Conservation (phyloP, 352 stramenopile species). For the Phytopythium vexans region DNA sequence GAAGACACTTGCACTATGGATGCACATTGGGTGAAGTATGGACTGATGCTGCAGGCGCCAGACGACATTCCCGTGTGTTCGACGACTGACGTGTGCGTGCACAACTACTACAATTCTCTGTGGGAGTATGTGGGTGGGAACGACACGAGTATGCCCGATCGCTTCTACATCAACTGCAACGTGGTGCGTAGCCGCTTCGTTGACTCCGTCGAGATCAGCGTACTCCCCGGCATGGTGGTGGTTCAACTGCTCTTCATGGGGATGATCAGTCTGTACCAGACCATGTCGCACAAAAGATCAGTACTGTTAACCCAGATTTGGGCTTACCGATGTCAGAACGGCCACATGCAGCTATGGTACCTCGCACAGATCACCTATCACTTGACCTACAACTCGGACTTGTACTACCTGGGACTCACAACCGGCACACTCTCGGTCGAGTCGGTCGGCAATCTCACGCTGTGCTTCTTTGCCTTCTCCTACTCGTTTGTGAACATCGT, state of each 20-base stretch:
- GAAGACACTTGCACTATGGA: conserved; percentile 3
- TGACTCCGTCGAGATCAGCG: conserved; percentile 11
- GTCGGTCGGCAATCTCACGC: conserved; percentile 12
- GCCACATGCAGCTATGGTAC: conserved; percentile 21
- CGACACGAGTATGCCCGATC: not conserved
- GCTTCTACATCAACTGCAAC: conserved; percentile 16
- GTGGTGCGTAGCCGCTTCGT: conserved; percentile 14
- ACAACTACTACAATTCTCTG: conserved; percentile 28
- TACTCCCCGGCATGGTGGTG: conserved; percentile 11
- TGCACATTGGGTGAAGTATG: conserved; percentile 19
- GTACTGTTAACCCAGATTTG: conserved; percentile 18
- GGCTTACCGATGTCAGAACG: conserved; percentile 22
- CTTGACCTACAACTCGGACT: conserved; percentile 21
- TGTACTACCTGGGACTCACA: conserved; percentile 19
- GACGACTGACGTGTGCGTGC: conserved; percentile 19
- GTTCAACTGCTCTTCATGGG: conserved; percentile 23
- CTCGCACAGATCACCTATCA: conserved; percentile 24
- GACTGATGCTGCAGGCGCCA: conserved; percentile 23
- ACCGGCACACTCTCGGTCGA: conserved; percentile 12
- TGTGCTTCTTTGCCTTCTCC: conserved; percentile 15
- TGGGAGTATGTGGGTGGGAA: conserved; percentile 12
- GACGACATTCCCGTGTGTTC: conserved; percentile 22
- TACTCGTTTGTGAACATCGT: conserved; percentile 17
- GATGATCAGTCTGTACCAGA: conserved; percentile 20
- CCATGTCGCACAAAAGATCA: conserved; percentile 13